phyloP scores from a whole-genome alignment of 371 early-diverging fungal species.

The Lichtheimia ramosa region DNA sequence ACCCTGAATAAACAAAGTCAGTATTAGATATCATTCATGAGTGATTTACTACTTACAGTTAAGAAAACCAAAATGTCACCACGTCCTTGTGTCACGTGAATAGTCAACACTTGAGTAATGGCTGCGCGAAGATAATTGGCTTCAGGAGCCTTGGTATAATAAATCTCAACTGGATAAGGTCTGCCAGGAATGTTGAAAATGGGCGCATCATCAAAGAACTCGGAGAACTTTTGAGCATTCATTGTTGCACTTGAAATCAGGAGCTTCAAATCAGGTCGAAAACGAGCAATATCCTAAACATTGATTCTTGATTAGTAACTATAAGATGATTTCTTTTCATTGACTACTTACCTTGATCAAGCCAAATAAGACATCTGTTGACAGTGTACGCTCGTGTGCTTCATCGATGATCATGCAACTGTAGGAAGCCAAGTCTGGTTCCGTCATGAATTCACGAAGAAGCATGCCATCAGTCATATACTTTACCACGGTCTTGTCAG shows the following conservation, averaged over 20 bases:
- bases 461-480: conserved; percentile 99
- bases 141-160: conserved; percentile 95
- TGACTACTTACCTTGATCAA: conserved; percentile 76
- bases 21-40: background rate
- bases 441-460: conserved; percentile 96
- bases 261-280: conserved; percentile 91
- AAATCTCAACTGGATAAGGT: conserved; percentile 91
- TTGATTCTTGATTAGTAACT: conserved; percentile 6
- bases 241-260: conserved; percentile 99
- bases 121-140: conserved; percentile 97
- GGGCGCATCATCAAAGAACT: conserved; percentile 95
- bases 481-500: conserved; percentile 94
- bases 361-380: conserved; percentile 98
- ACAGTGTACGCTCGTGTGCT: conserved; percentile 98
- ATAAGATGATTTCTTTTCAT: background rate
- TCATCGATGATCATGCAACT: conserved; percentile 98
- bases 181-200: conserved; percentile 95
- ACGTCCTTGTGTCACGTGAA: conserved; percentile 87
- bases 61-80: conserved; percentile 98
- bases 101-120: conserved; percentile 93
- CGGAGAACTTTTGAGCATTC: conserved; percentile 95
- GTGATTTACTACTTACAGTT: conserved; percentile 56
- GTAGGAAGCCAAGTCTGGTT: conserved; percentile 92
- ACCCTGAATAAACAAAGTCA: conserved; percentile 49
- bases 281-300: conserved; percentile 82